A percentile compares a stretch with the other conserved stretches of the same genome.
These are phyloP conservation scores for Lipomyces spencermartinsiae DNA, from an alignment of 805 yeast species.

Conservation along the genomic window DNA sequence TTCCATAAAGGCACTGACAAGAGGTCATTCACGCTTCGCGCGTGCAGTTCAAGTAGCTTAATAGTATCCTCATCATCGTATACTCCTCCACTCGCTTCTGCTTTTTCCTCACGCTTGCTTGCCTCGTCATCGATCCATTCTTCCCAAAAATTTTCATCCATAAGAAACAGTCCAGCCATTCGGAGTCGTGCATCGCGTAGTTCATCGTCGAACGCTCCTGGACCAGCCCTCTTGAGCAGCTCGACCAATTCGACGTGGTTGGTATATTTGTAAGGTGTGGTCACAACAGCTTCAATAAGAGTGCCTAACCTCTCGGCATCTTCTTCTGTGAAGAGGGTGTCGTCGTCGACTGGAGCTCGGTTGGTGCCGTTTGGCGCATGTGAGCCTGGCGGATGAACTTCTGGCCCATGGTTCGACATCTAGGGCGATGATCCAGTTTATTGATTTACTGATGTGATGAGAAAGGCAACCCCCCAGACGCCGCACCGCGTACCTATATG, in stretches of 20 bases:
- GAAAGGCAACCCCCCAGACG: too few species aligned
- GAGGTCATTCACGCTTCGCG: constrained; percentile 29
- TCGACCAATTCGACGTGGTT: constrained; percentile 24
- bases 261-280: constrained; percentile 21
- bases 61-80: constrained; percentile 19
- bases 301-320: constrained; percentile 34
- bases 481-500: background rate
- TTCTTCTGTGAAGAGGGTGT: constrained; percentile 22
- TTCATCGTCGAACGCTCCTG: constrained; percentile 27
- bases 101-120: constrained; percentile 7
- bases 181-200: constrained; percentile 27
- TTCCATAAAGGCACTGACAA: constrained; percentile 31
- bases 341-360: background rate
- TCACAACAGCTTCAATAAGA: constrained; percentile 24
- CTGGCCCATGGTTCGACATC: background rate
- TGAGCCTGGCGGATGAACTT: background rate
- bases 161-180: constrained; percentile 21
- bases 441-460: too few species aligned
- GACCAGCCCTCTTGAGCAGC: constrained; percentile 26
- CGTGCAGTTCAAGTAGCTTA: constrained; percentile 19
- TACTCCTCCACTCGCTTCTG: constrained; percentile 10
- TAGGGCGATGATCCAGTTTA: background rate
- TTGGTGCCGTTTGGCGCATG: background rate
- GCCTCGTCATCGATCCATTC: constrained; percentile 32
- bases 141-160: constrained; percentile 27